These are phyloP conservation scores for Suillus lakei DNA, from an alignment of 768 basidiomycete species.

Conservation along the genomic window DNA sequence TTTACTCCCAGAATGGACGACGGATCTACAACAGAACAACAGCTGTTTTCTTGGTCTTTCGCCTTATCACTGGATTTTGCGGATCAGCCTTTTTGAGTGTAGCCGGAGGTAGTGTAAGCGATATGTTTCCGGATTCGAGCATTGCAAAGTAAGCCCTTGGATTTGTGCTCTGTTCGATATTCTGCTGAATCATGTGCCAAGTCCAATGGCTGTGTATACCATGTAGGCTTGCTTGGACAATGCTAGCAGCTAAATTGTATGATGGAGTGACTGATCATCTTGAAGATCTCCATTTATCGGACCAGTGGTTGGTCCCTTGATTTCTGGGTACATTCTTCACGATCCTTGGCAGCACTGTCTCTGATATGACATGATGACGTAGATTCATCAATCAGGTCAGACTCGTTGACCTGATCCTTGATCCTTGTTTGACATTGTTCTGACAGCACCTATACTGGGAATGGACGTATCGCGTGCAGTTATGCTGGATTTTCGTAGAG, in stretches of 20 bases:
- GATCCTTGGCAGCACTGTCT: background rate
- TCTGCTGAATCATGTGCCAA: slow-evolving; percentile 24
- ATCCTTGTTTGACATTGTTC: slow-evolving; percentile 4
- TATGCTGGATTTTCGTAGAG: slow-evolving; percentile 72
- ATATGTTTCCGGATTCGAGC: slow-evolving; percentile 56
- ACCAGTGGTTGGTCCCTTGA: slow-evolving; percentile 57
- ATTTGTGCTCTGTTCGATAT: background rate
- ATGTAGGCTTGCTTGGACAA: slow-evolving; percentile 28
- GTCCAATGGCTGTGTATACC: slow-evolving; percentile 62
- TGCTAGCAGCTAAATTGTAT: background rate
- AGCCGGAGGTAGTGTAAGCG: slow-evolving; percentile 63
- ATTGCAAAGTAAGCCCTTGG: slow-evolving; percentile 57
- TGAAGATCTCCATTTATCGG: slow-evolving; percentile 56
- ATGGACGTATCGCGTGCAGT: slow-evolving; percentile 76
- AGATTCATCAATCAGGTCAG: slow-evolving; percentile 74
- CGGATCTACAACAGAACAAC: slow-evolving; percentile 5
- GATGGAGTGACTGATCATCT: background rate
- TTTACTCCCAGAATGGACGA: background rate
- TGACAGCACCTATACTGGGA: slow-evolving; percentile 62
- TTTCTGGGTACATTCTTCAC: slow-evolving; percentile 53
- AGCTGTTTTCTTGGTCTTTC: slow-evolving; percentile 68
- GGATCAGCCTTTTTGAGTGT: slow-evolving; percentile 65
- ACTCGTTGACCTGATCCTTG: background rate
- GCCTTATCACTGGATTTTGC: slow-evolving; percentile 58
- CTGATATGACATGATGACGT: slow-evolving; percentile 3